Evolutionary conservation across 202 grass and related monocot genomes (phyloP).

Genomic region (Digitaria exilis): DNA sequence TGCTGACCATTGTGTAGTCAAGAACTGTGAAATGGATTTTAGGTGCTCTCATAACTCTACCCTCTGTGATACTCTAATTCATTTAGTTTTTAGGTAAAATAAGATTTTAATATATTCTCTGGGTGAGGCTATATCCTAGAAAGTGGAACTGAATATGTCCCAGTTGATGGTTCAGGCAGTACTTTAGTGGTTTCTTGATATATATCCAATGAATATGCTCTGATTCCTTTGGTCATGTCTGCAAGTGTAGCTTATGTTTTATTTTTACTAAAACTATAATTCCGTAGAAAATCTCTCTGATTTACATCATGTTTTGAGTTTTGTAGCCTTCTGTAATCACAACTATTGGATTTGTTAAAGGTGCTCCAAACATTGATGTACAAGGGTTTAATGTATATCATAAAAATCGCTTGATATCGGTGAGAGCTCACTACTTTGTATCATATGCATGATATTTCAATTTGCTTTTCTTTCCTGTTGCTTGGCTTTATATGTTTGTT

Average conservation of each 20-base stretch:
- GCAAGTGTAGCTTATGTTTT: conserved; percentile 9
- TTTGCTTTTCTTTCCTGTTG: conserved; percentile 14
- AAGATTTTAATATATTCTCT: conserved; percentile 33
- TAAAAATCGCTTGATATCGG: conserved; percentile 95
- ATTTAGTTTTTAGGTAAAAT: conserved; percentile 33
- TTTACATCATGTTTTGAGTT: conserved; percentile 23
- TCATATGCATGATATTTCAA: conserved; percentile 23
- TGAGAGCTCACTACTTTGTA: conserved; percentile 51
- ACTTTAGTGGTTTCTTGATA: background rate
- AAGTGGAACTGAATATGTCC: conserved; percentile 19
- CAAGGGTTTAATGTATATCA: conserved; percentile 98
- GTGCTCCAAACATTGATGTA: conserved; percentile 87
- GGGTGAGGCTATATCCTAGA: conserved; percentile 13
- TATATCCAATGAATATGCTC: background rate
- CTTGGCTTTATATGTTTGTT: background rate
- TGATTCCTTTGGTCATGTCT: conserved; percentile 9
- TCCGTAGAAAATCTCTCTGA: conserved; percentile 25
- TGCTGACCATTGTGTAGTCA: background rate
- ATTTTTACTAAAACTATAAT: conserved; percentile 20
- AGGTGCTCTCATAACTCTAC: conserved; percentile 1
- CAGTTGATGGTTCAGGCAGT: conserved; percentile 15
- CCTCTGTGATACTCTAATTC: conserved; percentile 1
- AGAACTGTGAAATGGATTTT: conserved; percentile 8
- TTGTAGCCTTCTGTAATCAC: conserved; percentile 70
- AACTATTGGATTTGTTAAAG: conserved; percentile 92